Evolutionary conservation across 2,329 filamentous ascomycete genomes (phyloP), one percentile per base, ranked within the genome.

Genomic region (Elsinoe perseae): DNA sequence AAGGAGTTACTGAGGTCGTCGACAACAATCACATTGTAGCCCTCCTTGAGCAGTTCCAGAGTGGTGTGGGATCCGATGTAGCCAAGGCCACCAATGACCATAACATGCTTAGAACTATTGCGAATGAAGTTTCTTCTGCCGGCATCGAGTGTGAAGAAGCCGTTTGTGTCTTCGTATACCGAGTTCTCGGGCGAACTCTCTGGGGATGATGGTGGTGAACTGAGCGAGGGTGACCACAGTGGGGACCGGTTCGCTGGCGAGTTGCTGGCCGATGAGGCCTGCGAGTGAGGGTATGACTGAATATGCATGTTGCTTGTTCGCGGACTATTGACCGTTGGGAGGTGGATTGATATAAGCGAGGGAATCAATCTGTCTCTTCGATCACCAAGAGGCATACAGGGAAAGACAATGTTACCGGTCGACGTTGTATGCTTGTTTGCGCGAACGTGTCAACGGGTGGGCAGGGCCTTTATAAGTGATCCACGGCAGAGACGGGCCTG

Each of bases 1-100:
- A 69, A 73, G 2, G 70, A 70, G 64, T 81, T 81, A 64, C 71
- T 72, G 43, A 74, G 59, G 59, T 75, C 68, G 60, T 75, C 72
- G 44, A 74, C 64, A 14, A 74, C 65, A 57, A 81, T 71, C 28
- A 81, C 77, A 60, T 77, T 79, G 66, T 78, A 74, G 18, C 78
- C 76, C 32, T 73, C 73, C 58, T 80, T 77, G 58, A 81, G 70
- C 30, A 81, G 68, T 62, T 80, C 77, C 0, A 80, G 68, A 1
- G 75, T 72, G 0, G 78, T 81, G 64, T 81, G 78, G 1, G 77
- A 80, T 25, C 79, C 79, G 55, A 81, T 80, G 65, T 77, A 80
- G 5, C 78, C 78, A 12, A 79, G 72, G 8, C 78, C 78, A 18
- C 78, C 78, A 34, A 78, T 75, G 25, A 81, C 78, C 62, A 80